Base-by-base conservation (phyloP, 2,329 filamentous ascomycete species). In the Cladophialophora exuberans region DNA sequence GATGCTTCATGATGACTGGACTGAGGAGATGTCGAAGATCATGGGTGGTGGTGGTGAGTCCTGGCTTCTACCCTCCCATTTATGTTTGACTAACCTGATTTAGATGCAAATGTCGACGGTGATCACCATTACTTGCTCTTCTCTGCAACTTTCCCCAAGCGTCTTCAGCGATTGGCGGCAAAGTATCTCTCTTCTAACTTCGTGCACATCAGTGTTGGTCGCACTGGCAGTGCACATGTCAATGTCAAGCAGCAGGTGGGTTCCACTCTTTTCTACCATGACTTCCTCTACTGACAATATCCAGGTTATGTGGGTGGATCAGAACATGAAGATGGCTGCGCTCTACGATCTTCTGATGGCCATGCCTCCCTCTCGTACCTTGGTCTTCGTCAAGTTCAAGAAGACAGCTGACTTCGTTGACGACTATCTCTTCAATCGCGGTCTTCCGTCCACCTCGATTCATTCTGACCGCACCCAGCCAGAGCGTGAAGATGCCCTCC, bases 401-500 rank as follows among this genome's bases (percentile, higher is more conserved):
- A 76, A 80, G 22, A 80, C 81, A 39, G 91, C 88, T 0, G 94
- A 99, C 66, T 83, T 88, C 50, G 72, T 97, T 0, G 94, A 99
- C 62, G 93, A 97, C 64, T 95, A 83, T 60, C 71, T 97, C 0
- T 97, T 84, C 77, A 93, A 96, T 69, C 77, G 83, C 56, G 81
- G 83, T 0, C 73, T 97, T 1, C 94, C 94, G 0, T 88, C 85
- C 46, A 95, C 90, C 0, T 96, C 92, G 0, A 95, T 97, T 63
- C 94, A 97, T 64, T 78, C 85, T 1, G 89, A 91, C 54, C 88
- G 93, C 20, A 95, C 88, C 33, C 94, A 97, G 73, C 82, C 83
- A 58, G 93, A 97, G 78, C 89, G 94, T 62, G 93, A 97, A 70
- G 91, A 96, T 68, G 87, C 93, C 1, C 82, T 97, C 85, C 85